Evolutionary conservation across 805 yeast species (phyloP).

Genomic region (Kazachstania kunashirensis): DNA sequence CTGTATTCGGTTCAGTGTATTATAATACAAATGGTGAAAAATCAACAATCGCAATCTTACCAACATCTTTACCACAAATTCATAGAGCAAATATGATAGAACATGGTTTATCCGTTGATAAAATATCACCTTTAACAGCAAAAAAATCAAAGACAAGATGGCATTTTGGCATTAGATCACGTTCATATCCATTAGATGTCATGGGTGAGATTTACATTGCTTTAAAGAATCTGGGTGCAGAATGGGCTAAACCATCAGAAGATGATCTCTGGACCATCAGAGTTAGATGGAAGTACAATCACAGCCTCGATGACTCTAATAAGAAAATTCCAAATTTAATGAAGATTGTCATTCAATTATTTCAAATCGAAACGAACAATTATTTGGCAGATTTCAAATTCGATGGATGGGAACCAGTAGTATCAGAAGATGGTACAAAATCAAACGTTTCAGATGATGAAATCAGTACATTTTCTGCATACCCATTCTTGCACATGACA

Average conservation of each 20-base stretch:
- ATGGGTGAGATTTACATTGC: slow-evolving; percentile 98
- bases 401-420: slow-evolving; percentile 77
- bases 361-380: slow-evolving; percentile 91
- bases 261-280: slow-evolving; percentile 94
- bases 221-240: slow-evolving; percentile 85
- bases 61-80: slow-evolving; percentile 87
- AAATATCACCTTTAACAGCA: slow-evolving; percentile 47
- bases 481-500: slow-evolving; percentile 88
- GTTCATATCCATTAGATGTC: slow-evolving; percentile 94
- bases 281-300: slow-evolving; percentile 82
- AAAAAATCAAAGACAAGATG: slow-evolving; percentile 91
- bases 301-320: slow-evolving; percentile 24
- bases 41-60: slow-evolving; percentile 75
- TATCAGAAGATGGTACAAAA: slow-evolving; percentile 44
- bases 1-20: slow-evolving; percentile 21
- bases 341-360: slow-evolving; percentile 95
- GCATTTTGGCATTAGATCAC: slow-evolving; percentile 96
- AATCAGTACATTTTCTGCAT: slow-evolving; percentile 79
- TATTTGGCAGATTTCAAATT: slow-evolving; percentile 94
- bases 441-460: slow-evolving; percentile 29
- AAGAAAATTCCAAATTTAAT: slow-evolving; percentile 59
- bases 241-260: slow-evolving; percentile 92
- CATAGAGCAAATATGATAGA: slow-evolving; percentile 89
- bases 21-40: slow-evolving; percentile 32
- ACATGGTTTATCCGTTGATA: slow-evolving; percentile 39